Evolutionary conservation across 148 eudicot genomes (phyloP).

Genomic region (Spergularia marina): DNA sequence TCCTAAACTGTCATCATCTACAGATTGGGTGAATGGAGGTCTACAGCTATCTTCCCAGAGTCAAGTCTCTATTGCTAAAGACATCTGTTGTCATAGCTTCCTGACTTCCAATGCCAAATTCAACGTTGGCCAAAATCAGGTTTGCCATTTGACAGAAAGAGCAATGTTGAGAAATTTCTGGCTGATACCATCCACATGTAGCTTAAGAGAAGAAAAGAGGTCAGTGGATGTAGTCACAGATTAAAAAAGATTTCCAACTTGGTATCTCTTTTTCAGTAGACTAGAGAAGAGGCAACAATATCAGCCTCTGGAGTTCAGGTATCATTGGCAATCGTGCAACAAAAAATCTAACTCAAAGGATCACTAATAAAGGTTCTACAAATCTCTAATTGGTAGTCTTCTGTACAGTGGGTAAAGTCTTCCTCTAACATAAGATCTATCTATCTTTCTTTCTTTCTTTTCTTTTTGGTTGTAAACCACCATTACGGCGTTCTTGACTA

Average conservation of each 20-base stretch:
- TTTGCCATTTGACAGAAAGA: background rate
- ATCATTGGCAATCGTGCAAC: background rate
- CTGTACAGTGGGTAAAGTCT: no score
- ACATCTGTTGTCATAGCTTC: background rate
- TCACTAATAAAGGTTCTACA: no score
- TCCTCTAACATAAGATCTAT: no score
- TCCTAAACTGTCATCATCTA: background rate
- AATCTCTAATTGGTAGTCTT: no score
- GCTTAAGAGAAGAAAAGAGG: background rate
- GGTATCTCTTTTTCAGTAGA: background rate
- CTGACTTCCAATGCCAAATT: background rate
- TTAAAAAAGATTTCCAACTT: background rate
- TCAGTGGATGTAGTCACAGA: background rate
- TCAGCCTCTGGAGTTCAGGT: background rate
- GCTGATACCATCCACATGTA: background rate
- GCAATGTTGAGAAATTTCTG: background rate
- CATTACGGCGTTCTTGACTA: no score
- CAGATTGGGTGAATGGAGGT: no score
- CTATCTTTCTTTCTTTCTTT: no score
- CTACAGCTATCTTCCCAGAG: no score
- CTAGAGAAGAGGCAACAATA: constrained; percentile 5
- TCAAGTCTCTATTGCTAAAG: no score
- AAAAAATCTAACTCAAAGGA: no score
- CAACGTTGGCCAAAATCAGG: background rate
- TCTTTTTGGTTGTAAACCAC: no score